A percentile compares a stretch with the other conserved stretches of the same genome.
These are phyloP conservation scores for Dryadomyces sulphureus DNA, from an alignment of 2,329 filamentous ascomycete genomes.

Conservation along the genomic window DNA sequence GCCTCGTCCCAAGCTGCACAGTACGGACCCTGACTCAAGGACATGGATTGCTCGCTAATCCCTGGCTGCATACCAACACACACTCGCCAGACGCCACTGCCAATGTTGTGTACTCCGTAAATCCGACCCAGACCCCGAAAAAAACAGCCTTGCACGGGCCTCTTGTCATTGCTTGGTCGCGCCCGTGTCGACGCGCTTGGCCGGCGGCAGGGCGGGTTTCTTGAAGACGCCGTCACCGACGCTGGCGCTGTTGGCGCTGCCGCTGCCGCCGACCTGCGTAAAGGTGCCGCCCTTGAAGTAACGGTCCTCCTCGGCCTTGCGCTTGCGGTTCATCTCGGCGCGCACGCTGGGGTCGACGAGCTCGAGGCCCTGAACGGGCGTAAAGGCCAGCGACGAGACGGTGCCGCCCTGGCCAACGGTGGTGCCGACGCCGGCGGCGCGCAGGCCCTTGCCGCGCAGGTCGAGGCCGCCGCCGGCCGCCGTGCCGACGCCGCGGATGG, in stretches of 20 bases:
- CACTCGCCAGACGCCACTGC: neutral
- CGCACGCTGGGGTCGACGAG: constrained; percentile 86
- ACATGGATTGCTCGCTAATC: neutral
- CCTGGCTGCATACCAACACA: neutral
- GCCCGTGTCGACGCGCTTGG: constrained; percentile 59
- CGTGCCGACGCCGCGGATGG: constrained; percentile 63
- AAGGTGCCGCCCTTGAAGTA: constrained; percentile 99
- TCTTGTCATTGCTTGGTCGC: constrained; percentile 27
- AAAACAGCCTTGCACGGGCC: neutral
- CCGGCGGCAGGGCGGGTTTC: constrained; percentile 58
- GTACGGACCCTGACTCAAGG: neutral
- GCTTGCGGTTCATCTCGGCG: constrained; percentile 75
- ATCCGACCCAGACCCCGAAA: neutral
- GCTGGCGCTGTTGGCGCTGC: constrained; percentile 10
- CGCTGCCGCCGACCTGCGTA: constrained; percentile 56
- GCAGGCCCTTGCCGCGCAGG: constrained; percentile 64
- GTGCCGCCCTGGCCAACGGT: constrained; percentile 56
- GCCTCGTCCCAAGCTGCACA: no score
- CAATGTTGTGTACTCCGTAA: no score
- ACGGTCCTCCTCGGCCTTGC: constrained; percentile 84
- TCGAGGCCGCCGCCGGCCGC: constrained; percentile 47
- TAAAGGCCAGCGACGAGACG: constrained; percentile 80
- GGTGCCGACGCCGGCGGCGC: constrained; percentile 68
- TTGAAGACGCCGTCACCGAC: constrained; percentile 54
- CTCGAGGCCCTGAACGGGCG: constrained; percentile 85